phyloP scores from a whole-genome alignment of 495 filamentous ascomycete species.

The Aspergillus sclerotiicarbonarius region DNA sequence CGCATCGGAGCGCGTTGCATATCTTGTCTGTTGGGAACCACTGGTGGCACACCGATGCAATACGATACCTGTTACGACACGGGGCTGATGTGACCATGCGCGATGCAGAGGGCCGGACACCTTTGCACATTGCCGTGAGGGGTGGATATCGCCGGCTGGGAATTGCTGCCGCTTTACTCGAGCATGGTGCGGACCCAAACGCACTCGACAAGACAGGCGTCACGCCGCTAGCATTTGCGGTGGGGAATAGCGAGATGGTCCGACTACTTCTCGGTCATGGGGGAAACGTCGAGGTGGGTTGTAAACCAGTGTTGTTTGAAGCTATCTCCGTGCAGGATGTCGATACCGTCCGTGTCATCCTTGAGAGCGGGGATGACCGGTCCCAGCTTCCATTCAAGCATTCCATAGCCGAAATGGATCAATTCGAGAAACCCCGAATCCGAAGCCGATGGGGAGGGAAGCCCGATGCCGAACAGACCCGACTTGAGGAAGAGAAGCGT shows the following conservation, averaged over 20 bases:
- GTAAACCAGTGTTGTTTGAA: neutral
- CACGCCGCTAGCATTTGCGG: constrained; percentile 18
- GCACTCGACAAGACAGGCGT: constrained; percentile 23
- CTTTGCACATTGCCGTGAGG: constrained; percentile 37
- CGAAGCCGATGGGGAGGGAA: no score
- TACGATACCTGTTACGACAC: constrained; percentile 41
- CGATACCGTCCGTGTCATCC: constrained; percentile 10
- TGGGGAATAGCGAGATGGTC: constrained; percentile 16
- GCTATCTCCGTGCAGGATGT: constrained; percentile 12
- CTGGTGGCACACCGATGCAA: constrained; percentile 46
- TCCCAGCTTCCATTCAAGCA: neutral
- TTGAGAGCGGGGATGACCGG: neutral
- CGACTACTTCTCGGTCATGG: constrained; percentile 18
- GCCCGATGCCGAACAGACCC: neutral
- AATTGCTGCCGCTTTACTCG: constrained; percentile 29
- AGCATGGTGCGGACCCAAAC: constrained; percentile 38
- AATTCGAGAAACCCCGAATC: neutral
- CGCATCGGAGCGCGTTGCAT: neutral
- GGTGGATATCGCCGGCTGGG: constrained; percentile 17
- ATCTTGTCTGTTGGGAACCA: constrained; percentile 19
- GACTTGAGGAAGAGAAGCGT: neutral
- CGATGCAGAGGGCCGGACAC: constrained; percentile 36
- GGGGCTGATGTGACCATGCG: constrained; percentile 39
- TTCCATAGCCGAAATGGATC: neutral
- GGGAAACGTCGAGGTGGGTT: constrained; percentile 10